These are phyloP conservation scores for Heliamphora pulchella DNA, from an alignment of 179 eudicot genomes.

Conservation along the genomic window DNA sequence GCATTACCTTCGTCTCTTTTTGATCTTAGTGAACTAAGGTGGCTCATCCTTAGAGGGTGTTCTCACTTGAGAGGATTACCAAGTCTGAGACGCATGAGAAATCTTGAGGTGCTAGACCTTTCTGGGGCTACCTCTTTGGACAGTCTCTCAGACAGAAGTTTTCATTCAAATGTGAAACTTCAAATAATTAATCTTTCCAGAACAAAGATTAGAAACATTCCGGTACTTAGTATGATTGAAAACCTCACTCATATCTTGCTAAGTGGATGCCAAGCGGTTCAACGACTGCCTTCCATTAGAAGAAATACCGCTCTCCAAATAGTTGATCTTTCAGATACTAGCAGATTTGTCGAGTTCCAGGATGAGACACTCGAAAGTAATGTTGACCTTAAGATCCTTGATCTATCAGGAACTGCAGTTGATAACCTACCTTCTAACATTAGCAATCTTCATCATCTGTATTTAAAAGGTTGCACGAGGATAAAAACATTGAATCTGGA, in stretches of 20 bases:
- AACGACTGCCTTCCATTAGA: constrained; percentile 18
- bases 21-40: constrained; percentile 18
- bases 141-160: constrained; percentile 14
- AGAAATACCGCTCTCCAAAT: constrained; percentile 16
- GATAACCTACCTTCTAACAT: constrained; percentile 15
- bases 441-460: constrained; percentile 20
- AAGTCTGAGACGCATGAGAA: constrained; percentile 8
- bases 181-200: constrained; percentile 20
- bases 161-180: constrained; percentile 12
- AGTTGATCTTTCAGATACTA: constrained; percentile 24
- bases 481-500: no score
- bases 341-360: constrained; percentile 22
- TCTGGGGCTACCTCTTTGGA: constrained; percentile 17
- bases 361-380: constrained; percentile 13
- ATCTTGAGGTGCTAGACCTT: constrained; percentile 25
- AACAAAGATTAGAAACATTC: constrained; percentile 20
- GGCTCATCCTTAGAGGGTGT: constrained; percentile 30
- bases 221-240: constrained; percentile 5
- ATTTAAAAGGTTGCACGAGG: constrained; percentile 13
- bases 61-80: not conserved
- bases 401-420: constrained; percentile 22
- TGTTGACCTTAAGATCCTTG: constrained; percentile 13
- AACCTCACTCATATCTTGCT: constrained; percentile 28
- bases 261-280: constrained; percentile 11
- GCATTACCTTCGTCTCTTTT: constrained; percentile 21